Evolutionary conservation across 2,329 filamentous ascomycete species (phyloP), one percentile per base, ranked within the genome.

Genomic region (Mycosphaerelloides madeirae): DNA sequence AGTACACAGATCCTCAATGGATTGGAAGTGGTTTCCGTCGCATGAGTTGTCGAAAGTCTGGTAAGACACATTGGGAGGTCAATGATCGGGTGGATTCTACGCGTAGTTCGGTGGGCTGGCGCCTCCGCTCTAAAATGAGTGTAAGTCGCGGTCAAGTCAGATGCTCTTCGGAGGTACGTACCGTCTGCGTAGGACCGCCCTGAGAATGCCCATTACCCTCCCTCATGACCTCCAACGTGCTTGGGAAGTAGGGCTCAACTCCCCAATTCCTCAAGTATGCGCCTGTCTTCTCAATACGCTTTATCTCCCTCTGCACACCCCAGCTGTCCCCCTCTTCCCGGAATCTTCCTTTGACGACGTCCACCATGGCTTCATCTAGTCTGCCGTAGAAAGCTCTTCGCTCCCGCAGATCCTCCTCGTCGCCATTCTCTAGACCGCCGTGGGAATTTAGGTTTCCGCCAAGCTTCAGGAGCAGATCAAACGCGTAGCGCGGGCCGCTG

Each of bases 391-490:
- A 77, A 31, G 70, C 66, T 29, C 71, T 65, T 15, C 74, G 69
- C 40, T 73, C 72, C 19, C 58, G 57, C 18, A 74, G 65, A 55
- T 77, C 74, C 25, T 68, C 63, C n/a, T 66, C 60, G 48, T 75
- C 71, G 41, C 69, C 69, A 38, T 65, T 67, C 53, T 76, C 73
- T 6, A 76, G 66, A 13, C 74, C 74, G 41, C 74, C 73, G 56
- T 77, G 74, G 4, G 68, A 71, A 63, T 77, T 77, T 46, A 77
- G 70, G 57, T 77, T 77, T 52, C 74, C 74, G 58, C 72, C 74
- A 9, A 77, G 68, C 59, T 77, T 77, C 56, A 77, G 70, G 41
- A 77, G 66, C 41, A 77, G 68, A 50, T 77, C 74, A 57, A 76
- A 77, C 43, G 73, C 72, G 51, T 73, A 70, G 31, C 70, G 68